Conservation (phyloP, 2,329 filamentous ascomycete genomes). For the Madurella fahalii region DNA sequence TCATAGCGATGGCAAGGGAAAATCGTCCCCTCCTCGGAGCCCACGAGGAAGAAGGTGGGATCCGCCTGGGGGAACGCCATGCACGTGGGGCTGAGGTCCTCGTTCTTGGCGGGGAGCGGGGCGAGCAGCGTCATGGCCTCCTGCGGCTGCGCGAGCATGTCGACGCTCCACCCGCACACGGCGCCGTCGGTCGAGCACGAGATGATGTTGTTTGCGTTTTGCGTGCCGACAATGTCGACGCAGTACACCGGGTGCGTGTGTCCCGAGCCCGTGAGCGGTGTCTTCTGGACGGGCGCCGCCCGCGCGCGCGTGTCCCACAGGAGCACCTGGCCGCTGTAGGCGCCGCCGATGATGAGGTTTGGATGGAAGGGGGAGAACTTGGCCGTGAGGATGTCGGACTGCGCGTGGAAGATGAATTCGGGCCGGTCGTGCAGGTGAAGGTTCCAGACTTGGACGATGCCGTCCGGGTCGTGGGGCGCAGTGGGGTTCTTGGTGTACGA, state of each 20-base stretch:
- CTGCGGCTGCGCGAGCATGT: constrained; percentile 95
- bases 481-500: constrained; percentile 97
- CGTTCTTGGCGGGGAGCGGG: constrained; percentile 81
- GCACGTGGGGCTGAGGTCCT: constrained; percentile 91
- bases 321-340: constrained; percentile 93
- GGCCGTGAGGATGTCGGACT: constrained; percentile 90
- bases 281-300: constrained; percentile 89
- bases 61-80: constrained; percentile 93
- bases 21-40: constrained; percentile 93
- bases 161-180: constrained; percentile 94
- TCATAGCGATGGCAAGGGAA: constrained; percentile 97
- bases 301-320: constrained; percentile 95
- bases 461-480: constrained; percentile 88
- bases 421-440: constrained; percentile 88
- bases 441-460: constrained; percentile 95
- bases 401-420: constrained; percentile 94
- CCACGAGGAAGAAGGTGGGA: constrained; percentile 94
- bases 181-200: constrained; percentile 95
- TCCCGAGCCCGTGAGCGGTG: constrained; percentile 86
- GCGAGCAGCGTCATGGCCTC: constrained; percentile 86
- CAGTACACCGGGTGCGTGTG: constrained; percentile 97
- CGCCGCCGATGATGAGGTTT: constrained; percentile 90
- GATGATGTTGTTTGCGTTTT: constrained; percentile 98
- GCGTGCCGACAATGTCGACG: constrained; percentile 91
- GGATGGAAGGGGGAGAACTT: constrained; percentile 99